Percentiles rank a stretch among this genome's conserved stretches.
Conservation (phyloP, 352 stramenopile species). For the Peronospora belbahrii region DNA sequence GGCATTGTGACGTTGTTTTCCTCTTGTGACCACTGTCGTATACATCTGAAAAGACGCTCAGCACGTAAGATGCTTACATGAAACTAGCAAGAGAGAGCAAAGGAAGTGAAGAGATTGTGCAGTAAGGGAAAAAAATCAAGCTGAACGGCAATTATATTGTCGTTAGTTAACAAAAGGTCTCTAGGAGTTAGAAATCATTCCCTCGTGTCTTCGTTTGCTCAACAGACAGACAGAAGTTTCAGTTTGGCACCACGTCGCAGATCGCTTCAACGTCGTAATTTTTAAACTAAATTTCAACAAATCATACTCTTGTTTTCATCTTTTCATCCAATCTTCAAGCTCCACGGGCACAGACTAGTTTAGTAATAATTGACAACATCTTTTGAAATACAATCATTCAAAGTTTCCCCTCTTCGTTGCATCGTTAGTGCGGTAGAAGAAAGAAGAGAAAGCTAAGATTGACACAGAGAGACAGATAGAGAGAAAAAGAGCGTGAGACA, state of each 20-base stretch:
- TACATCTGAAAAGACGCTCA: too few species aligned
- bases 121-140: too few species aligned
- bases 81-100: too few species aligned
- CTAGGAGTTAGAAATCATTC: too few species aligned
- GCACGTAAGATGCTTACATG: too few species aligned
- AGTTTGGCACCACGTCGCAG: background rate
- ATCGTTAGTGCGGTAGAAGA: slow-evolving; percentile 8
- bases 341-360: slow-evolving; percentile 2
- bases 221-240: too few species aligned
- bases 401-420: slow-evolving; percentile 12
- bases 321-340: slow-evolving; percentile 10
- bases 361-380: background rate
- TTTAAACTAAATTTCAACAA: background rate
- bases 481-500: too few species aligned
- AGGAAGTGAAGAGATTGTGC: too few species aligned
- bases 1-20: too few species aligned
- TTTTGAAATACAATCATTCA: slow-evolving; percentile 1
- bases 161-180: too few species aligned
- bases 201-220: background rate
- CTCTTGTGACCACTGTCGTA: too few species aligned
- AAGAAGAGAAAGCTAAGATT: background rate
- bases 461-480: background rate
- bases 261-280: slow-evolving; percentile 5
- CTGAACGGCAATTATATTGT: too few species aligned
- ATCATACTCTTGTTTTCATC: background rate